A percentile compares a stretch with the other conserved stretches of the same genome.
Conservation (phyloP, 2,329 filamentous ascomycete genomes). For the Fusarium sp. region DNA sequence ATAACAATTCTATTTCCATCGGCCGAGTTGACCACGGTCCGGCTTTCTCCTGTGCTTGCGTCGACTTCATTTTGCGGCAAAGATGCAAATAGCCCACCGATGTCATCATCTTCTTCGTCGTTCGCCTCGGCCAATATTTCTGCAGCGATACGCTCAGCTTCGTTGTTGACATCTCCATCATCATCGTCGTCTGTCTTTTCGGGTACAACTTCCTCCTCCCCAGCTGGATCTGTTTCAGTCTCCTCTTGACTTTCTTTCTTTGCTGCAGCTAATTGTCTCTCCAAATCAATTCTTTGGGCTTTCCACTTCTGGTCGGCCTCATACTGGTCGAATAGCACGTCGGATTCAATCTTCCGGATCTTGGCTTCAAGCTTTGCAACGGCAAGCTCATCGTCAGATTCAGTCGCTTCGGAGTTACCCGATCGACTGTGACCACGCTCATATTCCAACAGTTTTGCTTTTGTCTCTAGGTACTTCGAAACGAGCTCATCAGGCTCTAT, state of each 20-base stretch:
- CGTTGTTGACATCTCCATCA: constrained; percentile 62
- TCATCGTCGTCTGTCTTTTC: constrained; percentile 59
- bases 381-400: constrained; percentile 59
- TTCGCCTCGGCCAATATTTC: constrained; percentile 70
- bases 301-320: constrained; percentile 78
- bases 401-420: constrained; percentile 40
- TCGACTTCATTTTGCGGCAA: constrained; percentile 74
- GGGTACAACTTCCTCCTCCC: constrained; percentile 43
- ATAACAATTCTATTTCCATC: constrained; percentile 73
- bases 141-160: constrained; percentile 71
- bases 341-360: constrained; percentile 81
- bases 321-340: constrained; percentile 80
- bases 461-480: constrained; percentile 82
- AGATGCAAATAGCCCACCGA: constrained; percentile 68
- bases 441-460: constrained; percentile 75
- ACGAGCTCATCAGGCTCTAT: constrained; percentile 83
- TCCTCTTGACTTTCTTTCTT: constrained; percentile 56
- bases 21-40: constrained; percentile 67
- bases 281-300: constrained; percentile 69
- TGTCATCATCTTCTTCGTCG: constrained; percentile 65
- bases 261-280: constrained; percentile 71
- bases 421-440: constrained; percentile 58
- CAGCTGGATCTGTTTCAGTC: constrained; percentile 33
- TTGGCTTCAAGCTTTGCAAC: constrained; percentile 79
- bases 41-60: constrained; percentile 69